Base-by-base conservation (phyloP, 2,329 filamentous ascomycete species). In the Penicillium sp. region DNA sequence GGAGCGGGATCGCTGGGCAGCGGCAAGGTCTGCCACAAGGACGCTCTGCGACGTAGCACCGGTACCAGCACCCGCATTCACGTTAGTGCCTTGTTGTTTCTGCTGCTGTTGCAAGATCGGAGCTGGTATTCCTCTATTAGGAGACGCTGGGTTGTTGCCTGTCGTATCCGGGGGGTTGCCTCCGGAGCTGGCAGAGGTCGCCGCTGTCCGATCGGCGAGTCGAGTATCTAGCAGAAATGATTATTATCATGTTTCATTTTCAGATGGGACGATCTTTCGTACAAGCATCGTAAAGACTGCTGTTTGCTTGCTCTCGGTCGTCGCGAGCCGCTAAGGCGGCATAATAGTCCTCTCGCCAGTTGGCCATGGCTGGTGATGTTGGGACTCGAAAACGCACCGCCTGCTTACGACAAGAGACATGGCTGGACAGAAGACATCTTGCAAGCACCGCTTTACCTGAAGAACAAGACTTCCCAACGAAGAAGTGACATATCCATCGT, bases 321-420 rank as follows among this genome's bases (percentile, higher is more conserved):
- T 90, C 89, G 61, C 85, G 80, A 65, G 88, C 86, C 64, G 85
- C 82, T 62, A 97, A 80, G 62, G 88, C 87, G 60, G 83, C 79
- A 60, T 90, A 79, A 72, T 96, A 97, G 66, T 95, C 89, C 63
- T 89, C 85, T 67, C 87, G 83, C 89, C 92, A 95, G 77, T 83
- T 83, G 61, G 84, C 80, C 83, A 85, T 85, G 55, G 49, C 59
- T 64, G 59, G 35, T 33, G 18, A 43, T 3, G 18, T 30, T 2
- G 16, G 30, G 24, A 7, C 21, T 38, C 20, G 18, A 14, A 28
- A 11, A 46, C 42, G 23, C 38, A 18, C 8, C 38, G 9, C 40
- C 23, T 20, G 16, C 0, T 14, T 45, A 26, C 40, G 18, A 47
- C 5, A 24, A 24, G 8, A 21, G 14, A 16, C 18, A 28, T 35